Evolutionary conservation across 2,329 filamentous ascomycete genomes (phyloP).

Genomic region (Colletotrichum coccodes): DNA sequence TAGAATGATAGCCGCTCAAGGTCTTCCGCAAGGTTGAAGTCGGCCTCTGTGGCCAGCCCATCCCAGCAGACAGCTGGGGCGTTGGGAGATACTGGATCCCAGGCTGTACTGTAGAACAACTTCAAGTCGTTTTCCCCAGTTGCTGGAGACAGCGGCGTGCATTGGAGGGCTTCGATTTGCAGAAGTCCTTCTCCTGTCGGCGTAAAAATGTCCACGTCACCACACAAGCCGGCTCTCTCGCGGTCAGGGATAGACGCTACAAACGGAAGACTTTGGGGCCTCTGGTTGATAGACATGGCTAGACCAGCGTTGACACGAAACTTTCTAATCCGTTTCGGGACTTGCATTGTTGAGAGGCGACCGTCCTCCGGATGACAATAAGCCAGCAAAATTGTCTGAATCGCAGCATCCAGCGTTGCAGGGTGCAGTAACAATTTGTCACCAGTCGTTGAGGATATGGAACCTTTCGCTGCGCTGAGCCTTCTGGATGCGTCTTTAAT

Average conservation of each 20-base stretch:
- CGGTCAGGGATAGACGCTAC: neutral
- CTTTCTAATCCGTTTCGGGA: slow-evolving; percentile 34
- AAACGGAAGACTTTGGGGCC: neutral
- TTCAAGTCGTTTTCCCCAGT: neutral
- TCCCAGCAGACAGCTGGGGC: neutral
- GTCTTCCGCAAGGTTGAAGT: neutral
- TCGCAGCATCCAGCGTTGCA: slow-evolving; percentile 42
- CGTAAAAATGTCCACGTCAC: neutral
- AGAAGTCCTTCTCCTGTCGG: neutral
- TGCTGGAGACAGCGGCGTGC: neutral
- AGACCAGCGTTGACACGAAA: neutral
- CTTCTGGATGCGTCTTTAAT: neutral
- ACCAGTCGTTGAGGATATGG: neutral
- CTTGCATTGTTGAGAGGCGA: slow-evolving; percentile 40
- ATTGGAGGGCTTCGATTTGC: neutral
- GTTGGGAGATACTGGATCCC: neutral
- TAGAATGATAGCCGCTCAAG: neutral
- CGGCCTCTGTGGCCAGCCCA: neutral
- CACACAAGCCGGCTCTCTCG: neutral
- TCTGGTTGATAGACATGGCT: neutral
- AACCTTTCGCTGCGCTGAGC: neutral
- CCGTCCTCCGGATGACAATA: slow-evolving; percentile 45
- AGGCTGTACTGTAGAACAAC: neutral
- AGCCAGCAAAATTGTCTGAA: slow-evolving; percentile 46
- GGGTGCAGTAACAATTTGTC: slow-evolving; percentile 43